Percentiles rank a stretch among this genome's conserved stretches.
These are phyloP conservation scores for Chondrus crispus DNA, from an alignment of 23 red algal species.

Conservation along the genomic window DNA sequence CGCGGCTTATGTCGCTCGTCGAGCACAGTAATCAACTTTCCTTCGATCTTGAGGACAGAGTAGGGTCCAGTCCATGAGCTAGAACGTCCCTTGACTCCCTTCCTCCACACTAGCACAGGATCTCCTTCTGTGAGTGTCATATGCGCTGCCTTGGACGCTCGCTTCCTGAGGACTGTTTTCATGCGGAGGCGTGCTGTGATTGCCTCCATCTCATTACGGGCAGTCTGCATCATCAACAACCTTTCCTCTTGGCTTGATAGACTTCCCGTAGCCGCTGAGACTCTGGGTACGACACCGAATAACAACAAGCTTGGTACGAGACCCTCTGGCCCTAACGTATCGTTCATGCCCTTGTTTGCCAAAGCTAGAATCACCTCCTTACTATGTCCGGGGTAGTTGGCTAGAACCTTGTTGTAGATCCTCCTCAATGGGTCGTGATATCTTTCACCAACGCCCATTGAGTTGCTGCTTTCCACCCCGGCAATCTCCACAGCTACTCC, in stretches of 20 bases:
- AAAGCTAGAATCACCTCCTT: not conserved
- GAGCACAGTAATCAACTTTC: not conserved
- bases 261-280: not conserved
- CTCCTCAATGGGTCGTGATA: not conserved
- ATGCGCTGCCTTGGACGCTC: not conserved
- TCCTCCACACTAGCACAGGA: not conserved
- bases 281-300: not conserved
- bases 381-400: not conserved
- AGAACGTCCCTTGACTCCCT: not conserved
- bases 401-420: not conserved
- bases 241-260: not conserved
- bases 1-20: not conserved
- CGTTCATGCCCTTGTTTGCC: slow-evolving; percentile 14
- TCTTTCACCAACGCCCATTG: not conserved
- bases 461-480: not conserved
- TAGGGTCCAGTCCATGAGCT: not conserved
- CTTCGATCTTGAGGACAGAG: not conserved
- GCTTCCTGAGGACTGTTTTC: not conserved
- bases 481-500: not conserved
- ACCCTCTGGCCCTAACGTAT: slow-evolving; percentile 14
- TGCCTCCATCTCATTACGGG: not conserved
- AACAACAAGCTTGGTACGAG: slow-evolving; percentile 16
- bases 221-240: not conserved
- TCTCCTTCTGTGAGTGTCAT: not conserved
- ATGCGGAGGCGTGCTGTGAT: not conserved